Conservation (phyloP, 129 eudicot species). For the Silybum marianum region DNA sequence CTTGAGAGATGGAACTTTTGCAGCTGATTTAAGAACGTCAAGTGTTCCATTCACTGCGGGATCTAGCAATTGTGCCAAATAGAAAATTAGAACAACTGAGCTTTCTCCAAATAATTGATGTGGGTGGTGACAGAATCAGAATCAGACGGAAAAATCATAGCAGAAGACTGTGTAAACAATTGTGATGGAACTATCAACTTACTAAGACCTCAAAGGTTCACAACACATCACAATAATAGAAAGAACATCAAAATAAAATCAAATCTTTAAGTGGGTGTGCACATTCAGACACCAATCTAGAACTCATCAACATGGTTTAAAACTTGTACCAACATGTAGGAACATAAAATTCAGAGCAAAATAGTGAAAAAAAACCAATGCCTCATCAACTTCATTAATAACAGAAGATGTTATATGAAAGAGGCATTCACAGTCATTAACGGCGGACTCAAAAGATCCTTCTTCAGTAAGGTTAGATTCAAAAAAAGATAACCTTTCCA, state of each 20-base stretch:
- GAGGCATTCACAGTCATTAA: constrained; percentile 31
- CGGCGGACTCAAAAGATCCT: constrained; percentile 34
- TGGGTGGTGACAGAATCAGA: no score
- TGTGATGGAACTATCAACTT: not conserved
- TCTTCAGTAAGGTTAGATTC: constrained; percentile 35
- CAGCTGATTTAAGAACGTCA: not conserved
- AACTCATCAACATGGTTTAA: no score
- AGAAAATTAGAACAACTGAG: not conserved
- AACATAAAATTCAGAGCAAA: no score
- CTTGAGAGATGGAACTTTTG: not conserved
- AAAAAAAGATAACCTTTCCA: constrained; percentile 38
- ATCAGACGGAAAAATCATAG: no score
- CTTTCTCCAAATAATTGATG: no score
- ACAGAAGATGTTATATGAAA: constrained; percentile 42
- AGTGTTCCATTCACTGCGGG: not conserved
- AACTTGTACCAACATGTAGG: no score
- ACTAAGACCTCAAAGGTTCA: not conserved
- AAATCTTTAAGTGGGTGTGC: not conserved
- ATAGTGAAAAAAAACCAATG: not conserved
- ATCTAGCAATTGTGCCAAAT: not conserved
- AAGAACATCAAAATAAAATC: not conserved
- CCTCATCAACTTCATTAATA: no score
- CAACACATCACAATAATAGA: not conserved
- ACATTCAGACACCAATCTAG: no score
- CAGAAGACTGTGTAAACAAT: not conserved